phyloP scores from a whole-genome alignment of 345 rosid species.

The Gossypium ekmanianum region DNA sequence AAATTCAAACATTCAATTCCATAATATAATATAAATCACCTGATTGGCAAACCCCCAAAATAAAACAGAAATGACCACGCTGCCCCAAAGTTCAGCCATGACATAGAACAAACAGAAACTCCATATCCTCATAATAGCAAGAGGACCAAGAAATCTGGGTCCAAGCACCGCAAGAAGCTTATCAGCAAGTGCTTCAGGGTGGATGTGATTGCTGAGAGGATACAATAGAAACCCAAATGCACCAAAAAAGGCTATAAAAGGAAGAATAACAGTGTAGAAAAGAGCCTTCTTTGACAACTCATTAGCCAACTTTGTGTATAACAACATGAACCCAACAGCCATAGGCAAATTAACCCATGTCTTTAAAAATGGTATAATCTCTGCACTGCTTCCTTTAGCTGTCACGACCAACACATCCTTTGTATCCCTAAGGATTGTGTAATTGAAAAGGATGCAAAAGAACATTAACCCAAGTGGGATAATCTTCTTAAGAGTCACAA shows the following conservation, averaged over 20 bases:
- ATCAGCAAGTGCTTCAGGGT: conserved; percentile 82
- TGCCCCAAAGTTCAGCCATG: conserved; percentile 99
- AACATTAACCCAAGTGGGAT: conserved; percentile 91
- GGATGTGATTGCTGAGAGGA: conserved; percentile 80
- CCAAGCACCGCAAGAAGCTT: conserved; percentile 74
- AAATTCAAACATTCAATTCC: conserved; percentile 2
- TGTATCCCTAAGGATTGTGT: conserved; percentile 96
- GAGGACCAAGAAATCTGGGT: conserved; percentile 94
- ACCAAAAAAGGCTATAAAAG: conserved; percentile 92
- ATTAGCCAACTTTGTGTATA: conserved; percentile 71
- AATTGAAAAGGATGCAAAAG: conserved; percentile 90
- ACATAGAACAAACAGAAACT: conserved; percentile 95
- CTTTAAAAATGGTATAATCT: conserved; percentile 89
- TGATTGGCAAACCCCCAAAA: conserved; percentile 99
- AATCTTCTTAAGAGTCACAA: conserved; percentile 70
- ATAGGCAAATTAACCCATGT: conserved; percentile 99
- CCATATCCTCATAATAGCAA: conserved; percentile 97
- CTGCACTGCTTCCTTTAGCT: conserved; percentile 94
- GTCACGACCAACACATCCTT: conserved; percentile 97
- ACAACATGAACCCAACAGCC: conserved; percentile 96
- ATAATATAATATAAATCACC: conserved; percentile 36
- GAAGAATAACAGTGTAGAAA: conserved; percentile 78
- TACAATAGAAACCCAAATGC: conserved; percentile 88
- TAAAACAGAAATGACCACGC: conserved; percentile 93
- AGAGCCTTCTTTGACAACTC: conserved; percentile 83